Evolutionary conservation across 495 filamentous ascomycete genomes (phyloP).

Genomic region (Entonaema liquescens): DNA sequence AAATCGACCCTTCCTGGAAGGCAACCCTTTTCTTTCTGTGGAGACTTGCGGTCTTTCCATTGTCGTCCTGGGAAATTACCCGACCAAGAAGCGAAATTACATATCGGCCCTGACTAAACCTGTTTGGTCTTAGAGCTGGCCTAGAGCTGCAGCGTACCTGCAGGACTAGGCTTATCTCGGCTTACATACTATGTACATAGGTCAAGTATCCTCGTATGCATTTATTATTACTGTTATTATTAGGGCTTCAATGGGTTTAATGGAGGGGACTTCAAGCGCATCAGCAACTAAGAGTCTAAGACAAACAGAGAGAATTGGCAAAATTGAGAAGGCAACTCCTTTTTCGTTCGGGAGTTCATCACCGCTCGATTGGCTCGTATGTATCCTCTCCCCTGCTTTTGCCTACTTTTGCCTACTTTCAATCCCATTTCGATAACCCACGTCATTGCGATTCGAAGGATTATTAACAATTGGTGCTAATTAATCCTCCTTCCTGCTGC

Average conservation of each 20-base stretch:
- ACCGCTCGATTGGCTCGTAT: conserved; percentile 31
- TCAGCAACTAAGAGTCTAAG: conserved; percentile 17
- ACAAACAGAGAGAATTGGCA: conserved; percentile 10
- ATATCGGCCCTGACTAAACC: conserved; percentile 32
- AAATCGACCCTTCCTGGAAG: conserved; percentile 30
- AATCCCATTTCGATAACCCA: conserved; percentile 27
- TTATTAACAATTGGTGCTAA: conserved; percentile 18
- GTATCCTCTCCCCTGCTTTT: background rate
- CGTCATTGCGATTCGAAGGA: conserved; percentile 34
- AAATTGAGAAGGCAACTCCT: conserved; percentile 2
- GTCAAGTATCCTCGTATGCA: conserved; percentile 22
- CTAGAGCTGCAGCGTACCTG: background rate
- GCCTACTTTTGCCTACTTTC: background rate
- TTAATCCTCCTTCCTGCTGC: conserved; percentile 11
- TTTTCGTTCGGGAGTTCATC: conserved; percentile 8
- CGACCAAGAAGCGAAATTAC: conserved; percentile 44
- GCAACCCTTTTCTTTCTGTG: conserved; percentile 21
- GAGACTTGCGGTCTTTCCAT: conserved; percentile 31
- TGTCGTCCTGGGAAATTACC: conserved; percentile 45
- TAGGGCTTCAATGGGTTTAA: conserved; percentile 17
- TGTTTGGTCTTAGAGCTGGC: conserved; percentile 24
- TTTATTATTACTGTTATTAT: conserved; percentile 16
- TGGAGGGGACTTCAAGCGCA: conserved; percentile 28
- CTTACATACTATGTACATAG: conserved; percentile 10
- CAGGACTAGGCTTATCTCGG: conserved; percentile 12